Percentiles rank a stretch among this genome's conserved stretches.
Conservation (phyloP, 208 protist genomes). For the Trypanosoma lewisi region DNA sequence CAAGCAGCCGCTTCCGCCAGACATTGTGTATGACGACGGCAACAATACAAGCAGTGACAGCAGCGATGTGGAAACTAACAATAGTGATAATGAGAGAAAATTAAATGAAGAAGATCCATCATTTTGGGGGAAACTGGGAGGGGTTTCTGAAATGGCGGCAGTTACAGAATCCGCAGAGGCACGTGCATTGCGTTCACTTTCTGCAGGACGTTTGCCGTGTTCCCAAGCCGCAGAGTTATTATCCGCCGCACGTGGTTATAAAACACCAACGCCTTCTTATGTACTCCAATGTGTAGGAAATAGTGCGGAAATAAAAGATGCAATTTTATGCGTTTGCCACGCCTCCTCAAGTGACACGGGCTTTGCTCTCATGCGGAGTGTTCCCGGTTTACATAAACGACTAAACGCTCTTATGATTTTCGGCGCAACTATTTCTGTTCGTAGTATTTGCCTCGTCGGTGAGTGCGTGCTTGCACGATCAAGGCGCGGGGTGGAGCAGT, state of each 20-base stretch:
- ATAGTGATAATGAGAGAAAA: constrained; percentile 7
- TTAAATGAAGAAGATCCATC: constrained; percentile 28
- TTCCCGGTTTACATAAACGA: constrained; percentile 53
- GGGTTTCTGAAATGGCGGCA: neutral
- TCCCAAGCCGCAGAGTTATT: constrained; percentile 36
- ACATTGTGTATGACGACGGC: constrained; percentile 61
- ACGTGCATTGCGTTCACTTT: constrained; percentile 4
- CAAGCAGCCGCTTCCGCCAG: constrained; percentile 69
- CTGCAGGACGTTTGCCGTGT: constrained; percentile 15
- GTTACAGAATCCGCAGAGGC: neutral
- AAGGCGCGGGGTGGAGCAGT: constrained; percentile 36
- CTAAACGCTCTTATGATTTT: constrained; percentile 67
- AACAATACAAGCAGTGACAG: constrained; percentile 36
- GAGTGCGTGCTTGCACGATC: constrained; percentile 58
- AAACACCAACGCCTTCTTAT: constrained; percentile 45
- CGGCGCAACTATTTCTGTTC: constrained; percentile 66
- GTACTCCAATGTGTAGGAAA: constrained; percentile 68
- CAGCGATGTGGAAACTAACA: constrained; percentile 40
- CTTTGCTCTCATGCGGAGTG: constrained; percentile 40
- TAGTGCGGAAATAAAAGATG: constrained; percentile 62
- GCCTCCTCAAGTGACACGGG: constrained; percentile 75
- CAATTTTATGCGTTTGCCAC: constrained; percentile 71
- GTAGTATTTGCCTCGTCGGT: constrained; percentile 52
- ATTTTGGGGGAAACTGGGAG: constrained; percentile 11
- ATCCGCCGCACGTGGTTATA: constrained; percentile 73